Percentiles rank a stretch among this genome's conserved stretches.
Evolutionary conservation across 805 yeast genomes (phyloP).

Genomic region (Yarrowia hollandica): DNA sequence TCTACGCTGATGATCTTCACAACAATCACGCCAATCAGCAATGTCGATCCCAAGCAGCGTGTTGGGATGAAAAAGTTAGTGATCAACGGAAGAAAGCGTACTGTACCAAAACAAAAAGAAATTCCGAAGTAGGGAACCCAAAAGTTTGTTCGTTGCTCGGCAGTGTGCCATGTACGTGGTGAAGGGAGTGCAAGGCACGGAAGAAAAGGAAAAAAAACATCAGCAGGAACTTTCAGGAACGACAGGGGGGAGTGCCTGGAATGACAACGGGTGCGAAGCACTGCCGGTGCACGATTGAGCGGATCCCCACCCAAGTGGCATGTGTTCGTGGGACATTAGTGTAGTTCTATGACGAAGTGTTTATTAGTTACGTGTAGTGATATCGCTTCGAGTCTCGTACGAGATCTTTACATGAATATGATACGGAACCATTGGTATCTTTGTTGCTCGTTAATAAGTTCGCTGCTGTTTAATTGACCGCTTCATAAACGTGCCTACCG

Average conservation of each 20-base stretch:
- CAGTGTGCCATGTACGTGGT: neutral
- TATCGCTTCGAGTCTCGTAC: too few relatives aligned
- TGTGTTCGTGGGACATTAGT: too few relatives aligned
- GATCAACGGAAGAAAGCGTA: slow-evolving; percentile 2
- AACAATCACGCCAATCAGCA: slow-evolving; percentile 26
- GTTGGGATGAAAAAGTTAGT: neutral
- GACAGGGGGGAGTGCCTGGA: slow-evolving; percentile 14
- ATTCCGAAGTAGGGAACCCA: neutral
- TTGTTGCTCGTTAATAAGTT: neutral
- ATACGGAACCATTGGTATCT: neutral
- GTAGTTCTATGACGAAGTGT: too few relatives aligned
- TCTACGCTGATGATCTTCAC: neutral
- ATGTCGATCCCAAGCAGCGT: slow-evolving; percentile 25
- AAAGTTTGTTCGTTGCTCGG: slow-evolving; percentile 3
- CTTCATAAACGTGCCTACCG: neutral
- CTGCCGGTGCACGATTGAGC: neutral
- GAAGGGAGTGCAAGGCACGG: slow-evolving; percentile 23
- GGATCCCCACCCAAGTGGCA: neutral
- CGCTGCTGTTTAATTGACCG: neutral
- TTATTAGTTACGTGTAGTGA: too few relatives aligned
- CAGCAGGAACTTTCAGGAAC: slow-evolving; percentile 3
- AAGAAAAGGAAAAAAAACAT: neutral
- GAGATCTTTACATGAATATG: too few relatives aligned
- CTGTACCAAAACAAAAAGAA: neutral
- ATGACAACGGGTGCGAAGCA: neutral